Percentiles rank a stretch among this genome's conserved stretches.
Conservation (phyloP, 805 yeast species). For the Zygosaccharomyces gambellarensis region DNA sequence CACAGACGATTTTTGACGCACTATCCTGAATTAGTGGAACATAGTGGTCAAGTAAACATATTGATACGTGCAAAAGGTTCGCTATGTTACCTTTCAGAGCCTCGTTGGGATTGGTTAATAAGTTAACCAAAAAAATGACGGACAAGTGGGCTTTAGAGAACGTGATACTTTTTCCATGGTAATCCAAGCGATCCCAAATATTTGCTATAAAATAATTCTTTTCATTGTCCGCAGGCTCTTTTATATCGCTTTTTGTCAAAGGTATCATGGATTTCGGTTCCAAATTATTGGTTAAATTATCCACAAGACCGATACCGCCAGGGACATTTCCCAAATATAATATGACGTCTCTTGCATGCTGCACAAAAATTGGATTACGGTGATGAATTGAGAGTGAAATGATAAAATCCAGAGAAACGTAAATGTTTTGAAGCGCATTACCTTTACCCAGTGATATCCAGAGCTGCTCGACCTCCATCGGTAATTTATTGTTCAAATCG, state of each 20-base stretch:
- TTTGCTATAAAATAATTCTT: constrained; percentile 74
- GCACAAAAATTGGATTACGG: constrained; percentile 69
- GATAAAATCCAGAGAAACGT: constrained; percentile 65
- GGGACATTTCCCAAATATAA: constrained; percentile 59
- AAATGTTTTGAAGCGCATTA: constrained; percentile 60
- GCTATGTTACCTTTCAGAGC: constrained; percentile 59
- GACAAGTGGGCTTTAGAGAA: constrained; percentile 87
- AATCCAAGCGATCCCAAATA: constrained; percentile 51
- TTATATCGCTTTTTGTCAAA: constrained; percentile 38
- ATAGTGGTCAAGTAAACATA: constrained; percentile 85
- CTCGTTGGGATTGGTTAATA: constrained; percentile 64
- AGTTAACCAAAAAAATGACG: constrained; percentile 75
- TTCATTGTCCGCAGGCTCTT: constrained; percentile 34
- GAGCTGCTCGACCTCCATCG: constrained; percentile 85
- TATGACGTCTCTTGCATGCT: constrained; percentile 73
- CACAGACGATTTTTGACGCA: constrained; percentile 69
- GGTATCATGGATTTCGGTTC: constrained; percentile 92
- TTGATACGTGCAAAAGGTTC: constrained; percentile 67
- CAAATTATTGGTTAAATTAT: constrained; percentile 60
- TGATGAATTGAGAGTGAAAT: constrained; percentile 62
- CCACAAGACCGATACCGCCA: constrained; percentile 50
- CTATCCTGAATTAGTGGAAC: constrained; percentile 77
- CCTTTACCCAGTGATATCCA: constrained; percentile 93
- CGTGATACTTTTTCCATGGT: constrained; percentile 60
- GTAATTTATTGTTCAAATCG: constrained; percentile 64